A percentile compares a stretch with the other conserved stretches of the same genome.
Conservation (phyloP, 805 yeast genomes). For the Cyberlindnera suaveolens region DNA sequence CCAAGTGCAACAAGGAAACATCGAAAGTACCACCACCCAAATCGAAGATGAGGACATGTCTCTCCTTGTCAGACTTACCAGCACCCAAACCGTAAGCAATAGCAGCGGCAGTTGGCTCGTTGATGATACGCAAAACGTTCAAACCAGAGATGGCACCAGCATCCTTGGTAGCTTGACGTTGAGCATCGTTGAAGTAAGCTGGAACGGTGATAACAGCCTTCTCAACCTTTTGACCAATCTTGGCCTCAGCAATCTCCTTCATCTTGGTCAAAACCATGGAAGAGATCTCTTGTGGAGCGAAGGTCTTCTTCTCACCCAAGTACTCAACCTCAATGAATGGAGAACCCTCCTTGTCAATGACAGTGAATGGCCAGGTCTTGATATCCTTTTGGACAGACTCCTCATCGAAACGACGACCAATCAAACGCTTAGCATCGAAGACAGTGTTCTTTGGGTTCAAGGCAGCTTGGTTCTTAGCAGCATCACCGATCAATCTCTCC, state of each 20-base stretch:
- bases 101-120: conserved; percentile 94
- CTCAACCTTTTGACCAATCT: conserved; percentile 64
- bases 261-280: conserved; percentile 76
- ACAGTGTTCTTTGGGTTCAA: conserved; percentile 72
- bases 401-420: conserved; percentile 73
- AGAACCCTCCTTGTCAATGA: conserved; percentile 55
- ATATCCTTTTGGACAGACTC: conserved; percentile 79
- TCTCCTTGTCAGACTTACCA: conserved; percentile 73
- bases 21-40: conserved; percentile 99
- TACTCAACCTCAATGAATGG: conserved; percentile 67
- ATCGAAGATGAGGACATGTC: conserved; percentile 88
- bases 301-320: conserved; percentile 62
- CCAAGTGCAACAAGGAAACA: conserved; percentile 88
- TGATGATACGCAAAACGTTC: conserved; percentile 70
- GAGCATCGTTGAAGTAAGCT: conserved; percentile 76
- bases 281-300: conserved; percentile 71
- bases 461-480: conserved; percentile 81
- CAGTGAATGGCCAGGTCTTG: conserved; percentile 85
- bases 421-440: conserved; percentile 79
- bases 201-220: conserved; percentile 77
- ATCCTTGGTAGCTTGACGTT: conserved; percentile 78
- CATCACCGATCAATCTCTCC: conserved; percentile 78
- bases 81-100: conserved; percentile 98
- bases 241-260: conserved; percentile 78
- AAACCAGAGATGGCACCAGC: conserved; percentile 79